Base-by-base conservation (phyloP, 1,139 yeast genomes). In the Pichia sp. region DNA sequence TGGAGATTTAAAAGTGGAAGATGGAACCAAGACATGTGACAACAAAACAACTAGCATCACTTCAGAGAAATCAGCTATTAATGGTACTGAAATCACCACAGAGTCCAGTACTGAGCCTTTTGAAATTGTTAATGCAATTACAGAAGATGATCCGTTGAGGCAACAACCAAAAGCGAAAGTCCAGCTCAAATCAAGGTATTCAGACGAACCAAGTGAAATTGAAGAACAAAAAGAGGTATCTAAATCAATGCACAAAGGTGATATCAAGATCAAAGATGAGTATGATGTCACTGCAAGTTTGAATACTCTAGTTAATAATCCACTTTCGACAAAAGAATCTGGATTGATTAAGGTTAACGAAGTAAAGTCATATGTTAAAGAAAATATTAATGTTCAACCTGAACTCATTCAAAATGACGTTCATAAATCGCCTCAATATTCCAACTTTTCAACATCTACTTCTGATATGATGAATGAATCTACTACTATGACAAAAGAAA, bases 41-140 rank as follows among this genome's bases (percentile, higher is more conserved):
- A 5, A n/a, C 16, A 23, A 39, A 20, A 8, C 13, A 15, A 2
- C 32, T 11, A 13, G 7, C 3, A 11, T 23, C 25, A 48, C 46
- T 23, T n/a, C 7, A 32, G 26, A 26, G 24, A 41, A 35, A 23
- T 25, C 24, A 35, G 32, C 32, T 12, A 9, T 20, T 36, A 42
- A 43, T 35, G 49, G 43, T n/a, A 40, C 39, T 8, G 39, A 23
- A 20, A 42, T 34, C 22, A 46, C 43, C 13, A 43, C 29, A 13
- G 25, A 35, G 13, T 12, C 38, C 5, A 36, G 38, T 20, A 30
- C 13, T 16, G 50, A 44, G 36, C 23, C 29, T 12, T 40, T 27
- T 47, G 40, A n/a, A 20, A 23, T 32, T 13, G 36, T 43, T 5
- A 30, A 38, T 3, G 24, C 25, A 18, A 22, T 34, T 20, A 12